Conservation (phyloP, 192 early-diverging fungal species). For the Coemansia sp. region DNA sequence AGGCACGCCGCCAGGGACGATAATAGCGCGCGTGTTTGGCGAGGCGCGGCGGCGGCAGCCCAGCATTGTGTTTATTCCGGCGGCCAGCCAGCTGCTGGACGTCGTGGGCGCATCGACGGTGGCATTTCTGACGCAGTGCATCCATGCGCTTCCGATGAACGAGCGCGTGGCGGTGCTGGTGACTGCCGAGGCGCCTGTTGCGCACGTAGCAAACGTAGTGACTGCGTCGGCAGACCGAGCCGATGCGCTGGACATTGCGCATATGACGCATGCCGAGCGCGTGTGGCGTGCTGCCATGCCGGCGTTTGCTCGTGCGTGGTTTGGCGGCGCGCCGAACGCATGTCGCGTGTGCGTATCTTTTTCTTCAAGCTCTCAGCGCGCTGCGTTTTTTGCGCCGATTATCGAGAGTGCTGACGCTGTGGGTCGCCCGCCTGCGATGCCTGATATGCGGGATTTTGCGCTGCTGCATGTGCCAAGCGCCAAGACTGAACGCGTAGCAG, state of each 20-base stretch:
- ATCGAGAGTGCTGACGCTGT: constrained; percentile 28
- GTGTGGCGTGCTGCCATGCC: constrained; percentile 14
- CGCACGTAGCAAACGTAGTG: constrained; percentile 17
- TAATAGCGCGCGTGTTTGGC: constrained; percentile 57
- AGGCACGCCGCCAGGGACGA: constrained; percentile 44
- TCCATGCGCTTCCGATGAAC: constrained; percentile 52
- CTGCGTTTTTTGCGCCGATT: constrained; percentile 24
- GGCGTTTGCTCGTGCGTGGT: constrained; percentile 24
- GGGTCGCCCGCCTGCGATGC: not conserved
- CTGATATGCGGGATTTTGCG: not conserved
- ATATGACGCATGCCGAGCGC: constrained; percentile 13
- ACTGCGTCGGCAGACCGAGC: not conserved
- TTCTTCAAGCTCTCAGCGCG: constrained; percentile 5
- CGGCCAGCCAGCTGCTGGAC: constrained; percentile 57
- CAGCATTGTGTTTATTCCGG: constrained; percentile 62
- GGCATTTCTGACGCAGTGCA: constrained; percentile 52
- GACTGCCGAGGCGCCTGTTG: constrained; percentile 51
- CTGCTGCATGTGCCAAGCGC: not conserved
- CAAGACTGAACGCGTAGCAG: not conserved
- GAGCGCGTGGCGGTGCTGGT: constrained; percentile 60
- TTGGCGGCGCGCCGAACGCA: constrained; percentile 5
- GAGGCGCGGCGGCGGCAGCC: constrained; percentile 64
- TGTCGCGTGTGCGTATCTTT: constrained; percentile 9
- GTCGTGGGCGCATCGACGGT: constrained; percentile 48
- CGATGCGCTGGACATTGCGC: not conserved